Evolutionary conservation across 169 alveolate species (phyloP), one percentile per base, ranked within the genome.

Genomic region (Hammondia hammondi): DNA sequence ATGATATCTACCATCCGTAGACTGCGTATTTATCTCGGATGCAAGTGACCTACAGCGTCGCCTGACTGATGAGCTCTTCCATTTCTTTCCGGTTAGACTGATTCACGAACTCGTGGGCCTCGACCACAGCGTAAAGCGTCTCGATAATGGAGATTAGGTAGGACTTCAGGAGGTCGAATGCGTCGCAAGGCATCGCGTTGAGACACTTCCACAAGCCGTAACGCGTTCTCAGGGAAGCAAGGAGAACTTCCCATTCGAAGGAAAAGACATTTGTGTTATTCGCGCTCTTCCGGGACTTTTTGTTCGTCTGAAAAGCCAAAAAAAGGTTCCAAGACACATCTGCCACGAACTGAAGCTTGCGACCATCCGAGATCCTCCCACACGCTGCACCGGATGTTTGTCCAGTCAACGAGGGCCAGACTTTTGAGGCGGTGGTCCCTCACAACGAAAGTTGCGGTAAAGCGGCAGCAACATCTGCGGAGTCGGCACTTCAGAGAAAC

Each of bases 91-190:
- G 77, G 77, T 67, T 67, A 29, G 77, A 21, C 77, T 67, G 77
- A 29, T 67, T 67, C 77, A 67, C 77, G 77, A 67, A 67, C 77
- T 67, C 77, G 77, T 67, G 77, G 77, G 77, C 77, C 77, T 67
- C 77, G 35, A 67, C 77, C 77, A 67, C 77, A 29, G 77, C 77
- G 77, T 67, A 67, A 6, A 67, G 77, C 77, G 77, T 67, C 77
- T 67, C 35, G 77, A 67, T 67, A 7, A 67, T 67, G 32, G 77
- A 4, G 32, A 67, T 67, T 32, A 67, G n/a, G 77, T 67, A 67
- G 77, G 77, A 67, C 77, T 67, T 67, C 32, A 67, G 77, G 32
- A 67, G 27, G 32, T 67, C 77, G 32, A 67, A 67, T 6, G 77
- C 77, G 77, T 67, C 77, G 77, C 77, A 67, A 67, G 77, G 77